A percentile compares a stretch with the other conserved stretches of the same genome.
Evolutionary conservation across 1,284 basidiomycete genomes (phyloP).

Genomic region (Cryptococcus wingfieldii): DNA sequence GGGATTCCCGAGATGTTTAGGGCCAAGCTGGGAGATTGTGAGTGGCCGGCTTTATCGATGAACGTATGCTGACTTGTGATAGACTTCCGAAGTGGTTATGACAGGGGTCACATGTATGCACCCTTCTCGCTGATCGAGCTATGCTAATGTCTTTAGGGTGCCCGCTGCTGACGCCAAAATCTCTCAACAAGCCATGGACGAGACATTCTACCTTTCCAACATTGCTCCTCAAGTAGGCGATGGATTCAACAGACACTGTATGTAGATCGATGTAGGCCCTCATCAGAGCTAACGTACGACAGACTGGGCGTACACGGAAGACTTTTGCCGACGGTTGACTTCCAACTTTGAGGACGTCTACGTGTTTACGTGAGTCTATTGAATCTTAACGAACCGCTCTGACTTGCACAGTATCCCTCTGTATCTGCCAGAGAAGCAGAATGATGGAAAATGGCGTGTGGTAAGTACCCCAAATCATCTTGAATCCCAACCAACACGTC

Average conservation of each 20-base stretch:
- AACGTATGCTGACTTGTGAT: background rate
- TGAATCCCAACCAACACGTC: background rate
- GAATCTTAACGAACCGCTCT: background rate
- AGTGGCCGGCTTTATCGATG: constrained; percentile 9
- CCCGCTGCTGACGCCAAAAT: constrained; percentile 95
- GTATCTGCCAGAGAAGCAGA: constrained; percentile 80
- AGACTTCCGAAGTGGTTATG: constrained; percentile 89
- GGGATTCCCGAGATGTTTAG: constrained; percentile 75
- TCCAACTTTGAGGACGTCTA: constrained; percentile 86
- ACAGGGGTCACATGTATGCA: constrained; percentile 83
- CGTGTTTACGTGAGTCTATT: constrained; percentile 72
- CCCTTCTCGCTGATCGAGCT: background rate
- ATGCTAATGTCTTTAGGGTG: constrained; percentile 58
- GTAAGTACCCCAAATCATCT: constrained; percentile 32
- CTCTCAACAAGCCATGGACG: constrained; percentile 82
- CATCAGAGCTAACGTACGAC: background rate
- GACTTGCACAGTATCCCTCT: constrained; percentile 61
- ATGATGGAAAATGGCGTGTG: constrained; percentile 91
- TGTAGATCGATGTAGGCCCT: constrained; percentile 26
- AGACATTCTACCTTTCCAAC: constrained; percentile 92
- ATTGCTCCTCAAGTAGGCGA: constrained; percentile 97
- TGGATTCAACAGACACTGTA: constrained; percentile 96
- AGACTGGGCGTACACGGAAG: constrained; percentile 97
- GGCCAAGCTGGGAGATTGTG: constrained; percentile 73
- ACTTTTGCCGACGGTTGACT: constrained; percentile 89